These are phyloP conservation scores for Colletotrichum zoysiae DNA, from an alignment of 2,329 filamentous ascomycete genomes.

Conservation along the genomic window DNA sequence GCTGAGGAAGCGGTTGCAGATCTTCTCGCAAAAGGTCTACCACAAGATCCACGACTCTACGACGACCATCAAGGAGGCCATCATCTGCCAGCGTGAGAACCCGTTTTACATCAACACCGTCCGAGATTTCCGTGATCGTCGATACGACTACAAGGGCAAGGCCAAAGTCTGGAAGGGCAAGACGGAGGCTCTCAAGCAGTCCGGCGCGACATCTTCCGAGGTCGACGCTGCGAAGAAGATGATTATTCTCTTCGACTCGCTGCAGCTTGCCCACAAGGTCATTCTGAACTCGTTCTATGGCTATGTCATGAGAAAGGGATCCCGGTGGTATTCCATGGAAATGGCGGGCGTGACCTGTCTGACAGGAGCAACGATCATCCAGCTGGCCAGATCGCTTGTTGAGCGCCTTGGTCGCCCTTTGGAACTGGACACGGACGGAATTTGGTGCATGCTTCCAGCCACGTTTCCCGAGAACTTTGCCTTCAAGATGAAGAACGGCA, in stretches of 20 bases:
- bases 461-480: constrained; percentile 97
- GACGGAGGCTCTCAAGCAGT: constrained; percentile 85
- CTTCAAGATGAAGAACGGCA: constrained; percentile 94
- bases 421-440: constrained; percentile 97
- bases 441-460: constrained; percentile 98
- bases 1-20: constrained; percentile 87
- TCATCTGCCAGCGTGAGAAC: constrained; percentile 98
- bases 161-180: constrained; percentile 99
- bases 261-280: constrained; percentile 98
- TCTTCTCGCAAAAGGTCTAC: constrained; percentile 98
- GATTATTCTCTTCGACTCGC: constrained; percentile 94
- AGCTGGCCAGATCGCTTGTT: constrained; percentile 92
- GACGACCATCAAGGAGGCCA: constrained; percentile 92
- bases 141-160: constrained; percentile 98
- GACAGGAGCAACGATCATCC: constrained; percentile 96
- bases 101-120: constrained; percentile 99
- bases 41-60: constrained; percentile 98
- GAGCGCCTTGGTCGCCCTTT: constrained; percentile 93
- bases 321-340: constrained; percentile 98
- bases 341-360: constrained; percentile 99
- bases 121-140: constrained; percentile 92
- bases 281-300: constrained; percentile 99
- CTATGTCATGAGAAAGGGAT: constrained; percentile 99
- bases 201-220: constrained; percentile 80
- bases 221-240: constrained; percentile 98